These are phyloP conservation scores for Blastobotrys indianensis DNA, from an alignment of 1,139 yeast species.

Conservation along the genomic window DNA sequence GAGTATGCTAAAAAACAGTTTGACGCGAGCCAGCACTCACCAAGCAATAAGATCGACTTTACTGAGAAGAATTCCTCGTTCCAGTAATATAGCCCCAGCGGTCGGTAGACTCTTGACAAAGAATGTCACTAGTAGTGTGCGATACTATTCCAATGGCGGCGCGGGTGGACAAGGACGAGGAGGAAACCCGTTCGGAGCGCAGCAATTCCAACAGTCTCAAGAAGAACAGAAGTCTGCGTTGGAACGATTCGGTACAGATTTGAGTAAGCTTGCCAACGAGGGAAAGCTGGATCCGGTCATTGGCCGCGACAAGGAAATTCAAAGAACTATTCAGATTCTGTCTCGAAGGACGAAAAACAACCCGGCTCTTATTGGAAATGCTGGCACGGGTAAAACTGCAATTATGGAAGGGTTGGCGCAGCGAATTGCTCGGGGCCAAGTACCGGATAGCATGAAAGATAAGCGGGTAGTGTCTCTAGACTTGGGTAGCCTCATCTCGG, in stretches of 20 bases:
- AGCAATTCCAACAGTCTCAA: conserved; percentile 8
- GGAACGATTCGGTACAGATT: conserved; percentile 75
- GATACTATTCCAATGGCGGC: not conserved
- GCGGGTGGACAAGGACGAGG: conserved; percentile 8
- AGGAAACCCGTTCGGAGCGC: conserved; percentile 7
- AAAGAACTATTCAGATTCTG: conserved; percentile 84
- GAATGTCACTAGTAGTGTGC: not conserved
- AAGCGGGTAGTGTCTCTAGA: conserved; percentile 80
- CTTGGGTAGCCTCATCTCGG: conserved; percentile 83
- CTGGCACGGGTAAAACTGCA: conserved; percentile 98
- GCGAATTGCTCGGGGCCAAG: conserved; percentile 82
- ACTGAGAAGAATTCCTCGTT: conserved; percentile 2
- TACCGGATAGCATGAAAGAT: conserved; percentile 87
- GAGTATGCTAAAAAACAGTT: conserved; percentile 1
- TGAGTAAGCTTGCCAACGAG: conserved; percentile 78
- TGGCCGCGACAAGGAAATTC: conserved; percentile 92
- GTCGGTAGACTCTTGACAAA: too few species aligned
- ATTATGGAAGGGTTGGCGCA: conserved; percentile 96
- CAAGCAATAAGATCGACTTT: conserved; percentile 1
- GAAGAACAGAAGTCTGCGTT: conserved; percentile 55
- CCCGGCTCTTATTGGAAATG: conserved; percentile 89
- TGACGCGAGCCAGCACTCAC: not conserved
- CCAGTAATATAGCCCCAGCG: too few species aligned
- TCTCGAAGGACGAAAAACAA: conserved; percentile 91
- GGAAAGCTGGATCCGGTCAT: conserved; percentile 96